Percentiles rank a stretch among this genome's conserved stretches.
phyloP scores from a whole-genome alignment of 1,284 basidiomycete genomes.

The Pseudozyma sp. region DNA sequence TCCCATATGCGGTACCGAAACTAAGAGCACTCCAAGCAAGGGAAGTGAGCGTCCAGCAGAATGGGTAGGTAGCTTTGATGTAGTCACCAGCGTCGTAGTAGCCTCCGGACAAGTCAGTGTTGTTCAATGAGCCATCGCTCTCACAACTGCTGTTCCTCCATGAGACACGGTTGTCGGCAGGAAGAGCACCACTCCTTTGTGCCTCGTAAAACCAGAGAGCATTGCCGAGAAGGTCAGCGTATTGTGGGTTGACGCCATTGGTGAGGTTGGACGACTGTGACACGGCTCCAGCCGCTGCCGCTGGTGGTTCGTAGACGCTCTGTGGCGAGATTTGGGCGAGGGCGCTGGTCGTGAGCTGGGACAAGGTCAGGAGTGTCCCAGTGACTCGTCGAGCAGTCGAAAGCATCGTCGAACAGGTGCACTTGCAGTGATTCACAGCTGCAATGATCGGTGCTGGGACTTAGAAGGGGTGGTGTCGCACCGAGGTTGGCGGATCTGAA shows the following conservation, averaged over 20 bases:
- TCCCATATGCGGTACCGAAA: conserved; percentile 83
- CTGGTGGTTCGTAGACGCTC: conserved; percentile 29
- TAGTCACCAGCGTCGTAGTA: conserved; percentile 90
- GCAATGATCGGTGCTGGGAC: background rate
- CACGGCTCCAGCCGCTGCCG: conserved; percentile 26
- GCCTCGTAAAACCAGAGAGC: conserved; percentile 90
- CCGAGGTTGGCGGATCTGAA: background rate
- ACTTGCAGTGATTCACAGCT: background rate
- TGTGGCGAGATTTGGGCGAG: conserved; percentile 37
- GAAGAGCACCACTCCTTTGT: conserved; percentile 83
- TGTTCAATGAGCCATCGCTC: conserved; percentile 80
- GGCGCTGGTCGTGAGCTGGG: conserved; percentile 5
- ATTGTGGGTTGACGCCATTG: conserved; percentile 72
- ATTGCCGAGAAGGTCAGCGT: conserved; percentile 82
- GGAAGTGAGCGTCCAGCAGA: conserved; percentile 83
- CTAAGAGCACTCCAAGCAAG: conserved; percentile 88
- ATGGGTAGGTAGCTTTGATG: conserved; percentile 74
- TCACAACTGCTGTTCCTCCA: conserved; percentile 87
- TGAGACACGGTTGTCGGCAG: conserved; percentile 78
- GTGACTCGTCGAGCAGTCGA: background rate
- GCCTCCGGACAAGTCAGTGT: conserved; percentile 83
- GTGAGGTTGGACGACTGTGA: conserved; percentile 35
- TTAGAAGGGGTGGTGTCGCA: conserved; percentile 9
- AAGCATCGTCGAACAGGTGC: conserved; percentile 14
- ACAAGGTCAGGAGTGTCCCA: conserved; percentile 7